Evolutionary conservation across 164 flowering plant genomes (phyloP).

Genomic region (Vitis vinifera): DNA sequence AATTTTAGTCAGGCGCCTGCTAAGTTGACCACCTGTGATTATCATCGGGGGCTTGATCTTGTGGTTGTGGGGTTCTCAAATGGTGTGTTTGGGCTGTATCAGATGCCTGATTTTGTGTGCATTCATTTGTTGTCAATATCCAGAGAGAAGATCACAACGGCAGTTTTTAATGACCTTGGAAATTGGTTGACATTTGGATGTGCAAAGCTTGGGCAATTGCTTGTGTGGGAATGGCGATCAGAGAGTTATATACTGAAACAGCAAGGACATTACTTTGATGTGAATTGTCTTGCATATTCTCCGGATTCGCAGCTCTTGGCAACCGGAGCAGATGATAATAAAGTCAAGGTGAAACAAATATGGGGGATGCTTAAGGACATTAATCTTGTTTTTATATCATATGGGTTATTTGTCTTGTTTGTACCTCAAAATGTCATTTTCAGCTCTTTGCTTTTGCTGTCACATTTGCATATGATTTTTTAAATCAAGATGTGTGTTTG

Average conservation of each 20-base stretch:
- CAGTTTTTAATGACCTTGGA: constrained; percentile 80
- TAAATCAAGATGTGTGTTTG: no score
- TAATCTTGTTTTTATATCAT: no score
- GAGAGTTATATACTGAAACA: constrained; percentile 93
- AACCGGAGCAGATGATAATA: constrained; percentile 98
- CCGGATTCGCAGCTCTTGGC: constrained; percentile 96
- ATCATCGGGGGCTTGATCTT: constrained; percentile 78
- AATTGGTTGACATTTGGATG: constrained; percentile 97
- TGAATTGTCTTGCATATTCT: constrained; percentile 86
- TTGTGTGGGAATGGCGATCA: constrained; percentile 98
- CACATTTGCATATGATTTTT: no score
- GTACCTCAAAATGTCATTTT: no score
- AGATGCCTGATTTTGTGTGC: constrained; percentile 95
- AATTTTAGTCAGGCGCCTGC: constrained; percentile 62
- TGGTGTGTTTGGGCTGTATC: constrained; percentile 94
- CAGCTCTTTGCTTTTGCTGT: no score
- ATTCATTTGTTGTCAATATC: constrained; percentile 88
- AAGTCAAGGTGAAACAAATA: constrained; percentile 67
- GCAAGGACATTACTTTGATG: constrained; percentile 99
- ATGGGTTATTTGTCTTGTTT: no score
- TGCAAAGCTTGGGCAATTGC: constrained; percentile 92
- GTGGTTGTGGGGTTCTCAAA: constrained; percentile 90
- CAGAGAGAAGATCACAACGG: constrained; percentile 91
- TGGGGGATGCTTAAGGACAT: not conserved
- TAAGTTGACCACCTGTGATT: constrained; percentile 81